Evolutionary conservation across 2,329 filamentous ascomycete genomes (phyloP).

Genomic region (Gremmenia infestans): DNA sequence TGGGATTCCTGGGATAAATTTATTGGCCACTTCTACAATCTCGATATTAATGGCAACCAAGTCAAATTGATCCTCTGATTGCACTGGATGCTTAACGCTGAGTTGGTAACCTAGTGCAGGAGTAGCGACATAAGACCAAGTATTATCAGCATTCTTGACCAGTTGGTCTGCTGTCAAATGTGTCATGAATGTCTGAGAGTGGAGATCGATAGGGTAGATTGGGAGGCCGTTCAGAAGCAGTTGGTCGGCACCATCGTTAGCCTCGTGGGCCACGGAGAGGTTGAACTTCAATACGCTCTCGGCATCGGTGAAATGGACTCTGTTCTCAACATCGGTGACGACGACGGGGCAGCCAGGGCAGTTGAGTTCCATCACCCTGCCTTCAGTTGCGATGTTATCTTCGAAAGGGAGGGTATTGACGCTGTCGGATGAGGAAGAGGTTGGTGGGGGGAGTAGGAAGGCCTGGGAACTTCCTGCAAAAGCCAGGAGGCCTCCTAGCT

Average conservation of each 20-base stretch:
- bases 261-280: slow-evolving; percentile 46
- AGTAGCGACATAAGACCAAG: slow-evolving; percentile 24
- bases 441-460: slow-evolving; percentile 50
- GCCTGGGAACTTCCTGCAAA: slow-evolving; percentile 32
- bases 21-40: slow-evolving; percentile 54
- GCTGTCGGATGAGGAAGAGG: slow-evolving; percentile 38
- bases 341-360: slow-evolving; percentile 50
- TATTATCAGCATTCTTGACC: slow-evolving; percentile 31
- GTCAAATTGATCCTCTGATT: slow-evolving; percentile 47
- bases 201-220: slow-evolving; percentile 46
- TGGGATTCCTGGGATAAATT: slow-evolving; percentile 50
- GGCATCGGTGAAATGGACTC: slow-evolving; percentile 19
- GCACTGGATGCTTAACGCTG: slow-evolving; percentile 33
- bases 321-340: slow-evolving; percentile 28
- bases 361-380: slow-evolving; percentile 43
- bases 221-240: slow-evolving; percentile 56
- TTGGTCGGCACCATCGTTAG: slow-evolving; percentile 34
- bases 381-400: slow-evolving; percentile 34
- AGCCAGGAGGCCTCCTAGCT: slow-evolving; percentile 16
- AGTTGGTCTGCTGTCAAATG: slow-evolving; percentile 43
- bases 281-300: slow-evolving; percentile 42
- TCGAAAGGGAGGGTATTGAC: slow-evolving; percentile 39
- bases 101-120: slow-evolving; percentile 24
- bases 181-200: slow-evolving; percentile 34
- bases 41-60: slow-evolving; percentile 51